Percentiles rank a stretch among this genome's conserved stretches.
These are phyloP conservation scores for Tuber microsphaerosporum DNA, from an alignment of 495 filamentous ascomycete genomes.

Conservation along the genomic window DNA sequence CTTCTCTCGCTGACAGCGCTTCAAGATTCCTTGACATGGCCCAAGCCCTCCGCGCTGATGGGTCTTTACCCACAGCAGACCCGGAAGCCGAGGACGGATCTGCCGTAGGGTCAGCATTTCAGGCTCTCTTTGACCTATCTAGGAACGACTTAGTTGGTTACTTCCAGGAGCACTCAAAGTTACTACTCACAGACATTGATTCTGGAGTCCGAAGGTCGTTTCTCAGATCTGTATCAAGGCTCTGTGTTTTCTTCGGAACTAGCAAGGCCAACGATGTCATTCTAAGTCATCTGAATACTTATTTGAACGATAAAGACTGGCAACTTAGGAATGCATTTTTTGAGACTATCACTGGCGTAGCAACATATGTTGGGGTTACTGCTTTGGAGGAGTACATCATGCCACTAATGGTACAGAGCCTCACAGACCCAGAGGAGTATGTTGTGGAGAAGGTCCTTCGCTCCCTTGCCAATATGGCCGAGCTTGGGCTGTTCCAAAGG, in stretches of 20 bases:
- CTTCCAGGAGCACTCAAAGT: conserved; percentile 83
- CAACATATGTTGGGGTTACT: conserved; percentile 76
- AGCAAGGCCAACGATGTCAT: conserved; percentile 86
- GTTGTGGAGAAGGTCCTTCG: conserved; percentile 86
- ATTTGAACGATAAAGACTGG: conserved; percentile 95
- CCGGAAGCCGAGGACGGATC: conserved; percentile 70
- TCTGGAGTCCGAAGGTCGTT: conserved; percentile 87
- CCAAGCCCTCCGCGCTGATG: conserved; percentile 76
- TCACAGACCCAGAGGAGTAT: conserved; percentile 91
- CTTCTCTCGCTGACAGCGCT: conserved; percentile 83
- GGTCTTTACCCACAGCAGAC: conserved; percentile 67
- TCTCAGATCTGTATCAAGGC: conserved; percentile 80
- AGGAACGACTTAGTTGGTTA: conserved; percentile 65
- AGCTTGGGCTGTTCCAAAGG: conserved; percentile 77
- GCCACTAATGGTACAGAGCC: conserved; percentile 91
- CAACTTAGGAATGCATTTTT: conserved; percentile 95
- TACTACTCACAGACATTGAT: conserved; percentile 77
- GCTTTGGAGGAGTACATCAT: conserved; percentile 93
- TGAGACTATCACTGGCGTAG: conserved; percentile 87
- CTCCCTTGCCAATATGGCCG: conserved; percentile 81
- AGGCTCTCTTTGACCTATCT: conserved; percentile 75
- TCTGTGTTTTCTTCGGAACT: conserved; percentile 93
- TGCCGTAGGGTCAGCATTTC: conserved; percentile 56
- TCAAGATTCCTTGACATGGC: conserved; percentile 82
- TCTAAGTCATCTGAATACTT: conserved; percentile 91